These are phyloP conservation scores for Cladophialophora carrionii DNA, from an alignment of 2,329 filamentous ascomycete species.

Conservation along the genomic window DNA sequence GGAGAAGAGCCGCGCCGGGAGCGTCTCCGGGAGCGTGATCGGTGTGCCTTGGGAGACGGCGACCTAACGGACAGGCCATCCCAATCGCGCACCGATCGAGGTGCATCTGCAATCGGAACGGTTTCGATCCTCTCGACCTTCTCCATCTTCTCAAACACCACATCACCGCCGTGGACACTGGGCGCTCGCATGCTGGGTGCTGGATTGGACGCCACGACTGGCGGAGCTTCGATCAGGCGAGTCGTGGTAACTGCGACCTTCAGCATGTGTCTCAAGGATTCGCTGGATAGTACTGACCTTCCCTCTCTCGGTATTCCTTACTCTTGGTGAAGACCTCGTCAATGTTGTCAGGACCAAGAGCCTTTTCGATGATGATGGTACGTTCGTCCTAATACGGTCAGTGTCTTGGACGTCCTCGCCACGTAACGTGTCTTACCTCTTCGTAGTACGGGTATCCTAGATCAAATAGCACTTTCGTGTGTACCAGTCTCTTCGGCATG, in stretches of 20 bases:
- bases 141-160: slow-evolving; percentile 33
- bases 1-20: slow-evolving; percentile 36
- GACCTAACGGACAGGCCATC: slow-evolving; percentile 39
- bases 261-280: slow-evolving; percentile 7
- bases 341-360: slow-evolving; percentile 86
- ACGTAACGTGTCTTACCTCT: slow-evolving; percentile 63
- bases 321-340: slow-evolving; percentile 84
- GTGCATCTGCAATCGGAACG: slow-evolving; percentile 39
- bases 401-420: slow-evolving; percentile 38
- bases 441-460: slow-evolving; percentile 84
- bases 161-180: slow-evolving; percentile 45
- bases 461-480: slow-evolving; percentile 78
- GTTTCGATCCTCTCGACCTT: slow-evolving; percentile 34
- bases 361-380: slow-evolving; percentile 78
- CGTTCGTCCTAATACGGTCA: slow-evolving; percentile 62
- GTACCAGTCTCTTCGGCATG: slow-evolving; percentile 79
- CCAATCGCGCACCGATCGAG: slow-evolving; percentile 43
- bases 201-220: neutral
- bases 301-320: slow-evolving; percentile 65
- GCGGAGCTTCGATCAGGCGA: slow-evolving; percentile 41
- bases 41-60: slow-evolving; percentile 35
- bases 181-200: slow-evolving; percentile 42
- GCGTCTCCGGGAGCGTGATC: slow-evolving; percentile 41
- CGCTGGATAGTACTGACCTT: slow-evolving; percentile 27
- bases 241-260: slow-evolving; percentile 35